phyloP scores from a whole-genome alignment of 345 rosid genomes.

The Aquilaria sinensis region DNA sequence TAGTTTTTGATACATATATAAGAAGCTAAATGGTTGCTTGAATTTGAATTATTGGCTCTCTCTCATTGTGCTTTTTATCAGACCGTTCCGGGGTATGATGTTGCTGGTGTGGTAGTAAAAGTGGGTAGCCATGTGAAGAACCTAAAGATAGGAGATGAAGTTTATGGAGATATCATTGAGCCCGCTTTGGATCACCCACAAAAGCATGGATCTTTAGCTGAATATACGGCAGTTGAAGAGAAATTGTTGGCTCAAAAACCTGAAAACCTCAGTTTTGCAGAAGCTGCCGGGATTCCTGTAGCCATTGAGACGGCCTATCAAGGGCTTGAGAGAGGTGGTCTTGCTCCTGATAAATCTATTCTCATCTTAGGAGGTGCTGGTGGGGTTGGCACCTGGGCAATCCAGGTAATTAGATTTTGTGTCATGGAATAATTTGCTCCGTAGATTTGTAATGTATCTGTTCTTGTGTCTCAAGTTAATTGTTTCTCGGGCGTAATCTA shows the following conservation, averaged over 20 bases:
- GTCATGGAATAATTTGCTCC: not conserved
- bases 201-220: conserved; percentile 72
- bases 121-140: conserved; percentile 64
- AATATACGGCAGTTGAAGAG: conserved; percentile 82
- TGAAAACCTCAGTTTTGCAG: conserved; percentile 61
- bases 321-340: conserved; percentile 68
- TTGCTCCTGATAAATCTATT: conserved; percentile 74
- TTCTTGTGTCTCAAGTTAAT: not conserved
- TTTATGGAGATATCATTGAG: conserved; percentile 81
- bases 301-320: conserved; percentile 83
- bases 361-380: conserved; percentile 89
- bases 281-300: conserved; percentile 81
- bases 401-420: conserved; percentile 49
- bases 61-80: conserved; percentile 6
- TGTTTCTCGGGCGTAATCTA: too few relatives aligned
- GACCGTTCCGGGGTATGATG: conserved; percentile 96
- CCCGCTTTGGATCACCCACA: conserved; percentile 80
- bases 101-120: conserved; percentile 84
- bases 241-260: conserved; percentile 72
- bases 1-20: too few relatives aligned
- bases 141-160: conserved; percentile 79
- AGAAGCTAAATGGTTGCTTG: too few relatives aligned
- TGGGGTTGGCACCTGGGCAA: conserved; percentile 89
- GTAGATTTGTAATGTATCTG: not conserved
- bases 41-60: not conserved